Base-by-base conservation (phyloP, 495 filamentous ascomycete species). In the Jackrogersella multiformis region DNA sequence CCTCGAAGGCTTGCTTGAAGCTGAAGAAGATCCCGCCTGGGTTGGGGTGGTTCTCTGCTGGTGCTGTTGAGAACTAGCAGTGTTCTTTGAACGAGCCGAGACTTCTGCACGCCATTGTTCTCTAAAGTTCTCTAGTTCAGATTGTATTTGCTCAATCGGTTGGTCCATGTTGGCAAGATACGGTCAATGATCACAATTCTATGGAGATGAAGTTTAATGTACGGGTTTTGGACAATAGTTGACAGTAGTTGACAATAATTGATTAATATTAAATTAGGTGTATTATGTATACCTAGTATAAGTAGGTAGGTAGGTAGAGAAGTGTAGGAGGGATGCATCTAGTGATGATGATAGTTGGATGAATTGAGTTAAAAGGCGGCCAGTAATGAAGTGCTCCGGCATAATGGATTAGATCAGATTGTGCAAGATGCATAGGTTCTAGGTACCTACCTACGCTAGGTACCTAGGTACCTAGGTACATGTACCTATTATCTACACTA, bases 41-140 rank as follows among this genome's bases (percentile, higher is more conserved):
- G 30, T 36, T 51, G 55, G 15, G 44, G 21, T n/a, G 44, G 58
- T 15, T 34, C 56, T 46, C 32, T 57, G 51, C 21, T 48, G 64
- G 20, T 57, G 61, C 5, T 36, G 61, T 2, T 57, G 63, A 30
- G 66, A 49, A 12, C 36, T 18, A 23, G 42, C 20, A 12, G 61
- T 44, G 6, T 67, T 74, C 85, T 83, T 58, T 82, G 86, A 15
- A 82, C 81, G 38, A 41, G 70, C 65, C 36, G 73, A 70, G 21
- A 96, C 93, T 77, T 96, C 92, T 69, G 91, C 88, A 48, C 86
- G 85, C 92, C 92, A 96, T 81, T 92, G 84, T 69, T 85, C 82
- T 69, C 92, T 89, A 78, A 96, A 96, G 30, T 80, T 84, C 71
- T 94, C 88, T 67, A 96, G 84, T 75, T 95, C 92, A 45, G 85